A percentile compares a stretch with the other conserved stretches of the same genome.
Conservation (phyloP, 2,329 filamentous ascomycete genomes). For the Penicillium sp. region DNA sequence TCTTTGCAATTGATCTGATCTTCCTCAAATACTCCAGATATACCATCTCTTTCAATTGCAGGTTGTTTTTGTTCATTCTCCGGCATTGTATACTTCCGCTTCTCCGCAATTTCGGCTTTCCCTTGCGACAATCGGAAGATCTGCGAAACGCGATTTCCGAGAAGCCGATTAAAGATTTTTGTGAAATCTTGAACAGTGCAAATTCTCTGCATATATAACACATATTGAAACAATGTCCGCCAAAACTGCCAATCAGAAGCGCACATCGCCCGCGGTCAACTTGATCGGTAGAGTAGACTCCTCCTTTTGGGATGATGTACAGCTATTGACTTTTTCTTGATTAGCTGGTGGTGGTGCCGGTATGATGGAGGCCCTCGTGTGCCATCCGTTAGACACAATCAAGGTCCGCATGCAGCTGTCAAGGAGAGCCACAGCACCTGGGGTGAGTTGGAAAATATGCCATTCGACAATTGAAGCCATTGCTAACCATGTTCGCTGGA, state of each 20-base stretch:
- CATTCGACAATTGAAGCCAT: background rate
- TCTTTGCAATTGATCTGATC: background rate
- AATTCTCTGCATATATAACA: background rate
- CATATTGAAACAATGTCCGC: constrained; percentile 53
- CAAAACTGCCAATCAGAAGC: constrained; percentile 62
- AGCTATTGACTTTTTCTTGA: constrained; percentile 15
- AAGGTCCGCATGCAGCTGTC: constrained; percentile 99
- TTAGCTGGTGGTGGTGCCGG: constrained; percentile 91
- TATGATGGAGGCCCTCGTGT: constrained; percentile 98
- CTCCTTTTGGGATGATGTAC: constrained; percentile 4
- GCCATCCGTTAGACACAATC: constrained; percentile 97
- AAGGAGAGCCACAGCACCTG: constrained; percentile 74
- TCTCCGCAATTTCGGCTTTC: constrained; percentile 32
- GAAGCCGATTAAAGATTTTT: background rate
- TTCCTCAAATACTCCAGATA: background rate
- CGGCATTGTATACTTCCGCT: constrained; percentile 36
- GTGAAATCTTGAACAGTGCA: constrained; percentile 3
- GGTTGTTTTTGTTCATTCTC: constrained; percentile 6
- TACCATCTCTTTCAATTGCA: background rate
- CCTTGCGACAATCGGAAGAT: constrained; percentile 17
- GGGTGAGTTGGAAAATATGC: constrained; percentile 51
- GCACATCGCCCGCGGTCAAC: constrained; percentile 83
- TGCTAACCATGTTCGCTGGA: constrained; percentile 10
- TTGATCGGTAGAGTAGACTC: constrained; percentile 67
- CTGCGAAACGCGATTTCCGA: constrained; percentile 3